Percentiles rank a stretch among this genome's conserved stretches.
Evolutionary conservation across 2,329 filamentous ascomycete species (phyloP).

Genomic region (Aureobasidium pullulans): DNA sequence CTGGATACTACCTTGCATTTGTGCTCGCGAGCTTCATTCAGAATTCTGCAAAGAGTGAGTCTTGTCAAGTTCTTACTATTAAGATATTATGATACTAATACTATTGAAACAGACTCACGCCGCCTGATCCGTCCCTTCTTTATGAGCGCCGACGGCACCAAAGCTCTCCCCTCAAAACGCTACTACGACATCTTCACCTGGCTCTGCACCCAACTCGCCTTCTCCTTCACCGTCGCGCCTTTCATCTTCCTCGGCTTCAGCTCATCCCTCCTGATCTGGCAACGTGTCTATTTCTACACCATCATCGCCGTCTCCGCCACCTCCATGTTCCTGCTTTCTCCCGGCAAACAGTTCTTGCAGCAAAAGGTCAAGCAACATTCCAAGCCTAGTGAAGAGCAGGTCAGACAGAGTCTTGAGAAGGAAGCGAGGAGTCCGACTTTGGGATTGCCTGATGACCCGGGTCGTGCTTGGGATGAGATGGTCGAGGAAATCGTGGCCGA

Average conservation of each 20-base stretch:
- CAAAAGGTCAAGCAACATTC: slow-evolving; percentile 30
- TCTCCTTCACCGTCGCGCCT: slow-evolving; percentile 74
- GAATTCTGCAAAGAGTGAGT: slow-evolving; percentile 86
- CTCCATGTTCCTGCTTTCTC: slow-evolving; percentile 72
- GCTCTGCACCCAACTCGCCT: slow-evolving; percentile 69
- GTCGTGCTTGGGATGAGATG: slow-evolving; percentile 68
- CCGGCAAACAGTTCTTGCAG: slow-evolving; percentile 52
- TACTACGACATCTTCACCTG: slow-evolving; percentile 80
- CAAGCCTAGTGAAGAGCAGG: slow-evolving; percentile 23
- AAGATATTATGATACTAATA: neutral
- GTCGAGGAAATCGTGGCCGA: slow-evolving; percentile 67
- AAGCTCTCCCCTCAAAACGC: slow-evolving; percentile 62
- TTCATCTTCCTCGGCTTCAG: slow-evolving; percentile 75
- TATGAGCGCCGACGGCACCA: slow-evolving; percentile 65
- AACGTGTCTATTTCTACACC: slow-evolving; percentile 81
- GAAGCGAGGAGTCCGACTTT: slow-evolving; percentile 42
- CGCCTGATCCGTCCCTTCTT: slow-evolving; percentile 90
- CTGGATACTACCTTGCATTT: slow-evolving; percentile 90
- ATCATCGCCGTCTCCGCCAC: slow-evolving; percentile 58
- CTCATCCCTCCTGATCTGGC: slow-evolving; percentile 69
- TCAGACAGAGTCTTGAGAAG: slow-evolving; percentile 26
- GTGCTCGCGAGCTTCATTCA: slow-evolving; percentile 85
- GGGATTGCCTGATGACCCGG: slow-evolving; percentile 71
- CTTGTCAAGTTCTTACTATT: neutral
- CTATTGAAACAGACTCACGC: slow-evolving; percentile 61